phyloP scores from a whole-genome alignment of 441 rosid species.

The Aquilaria agallochum region DNA sequence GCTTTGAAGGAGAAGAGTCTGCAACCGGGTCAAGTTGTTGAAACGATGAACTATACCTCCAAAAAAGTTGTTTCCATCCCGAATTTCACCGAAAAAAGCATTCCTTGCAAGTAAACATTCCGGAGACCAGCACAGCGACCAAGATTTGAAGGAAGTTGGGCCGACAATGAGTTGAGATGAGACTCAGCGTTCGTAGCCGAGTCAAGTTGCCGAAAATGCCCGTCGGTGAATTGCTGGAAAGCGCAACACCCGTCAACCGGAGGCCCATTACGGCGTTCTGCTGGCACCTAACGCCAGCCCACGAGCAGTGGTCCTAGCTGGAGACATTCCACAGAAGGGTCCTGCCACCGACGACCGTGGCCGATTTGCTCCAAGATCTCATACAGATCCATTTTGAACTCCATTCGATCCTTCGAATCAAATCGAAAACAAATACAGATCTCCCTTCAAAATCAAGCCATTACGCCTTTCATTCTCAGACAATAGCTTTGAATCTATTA shows the following conservation, averaged over 20 bases:
- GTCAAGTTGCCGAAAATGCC: constrained; percentile 78
- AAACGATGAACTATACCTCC: constrained; percentile 58
- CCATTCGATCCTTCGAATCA: constrained; percentile 32
- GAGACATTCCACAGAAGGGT: constrained; percentile 70
- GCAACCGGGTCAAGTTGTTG: constrained; percentile 64
- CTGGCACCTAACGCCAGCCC: constrained; percentile 78
- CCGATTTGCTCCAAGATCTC: constrained; percentile 99
- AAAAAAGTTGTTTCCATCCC: constrained; percentile 52
- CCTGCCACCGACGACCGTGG: constrained; percentile 84
- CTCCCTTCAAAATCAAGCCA: constrained; percentile 1
- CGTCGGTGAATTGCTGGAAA: constrained; percentile 55
- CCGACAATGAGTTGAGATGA: constrained; percentile 68
- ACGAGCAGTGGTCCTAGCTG: constrained; percentile 51
- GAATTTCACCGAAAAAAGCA: constrained; percentile 72
- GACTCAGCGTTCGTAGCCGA: constrained; percentile 69
- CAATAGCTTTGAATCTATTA: background rate
- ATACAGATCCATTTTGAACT: constrained; percentile 95
- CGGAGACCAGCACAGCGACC: constrained; percentile 50
- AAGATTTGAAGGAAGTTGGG: constrained; percentile 75
- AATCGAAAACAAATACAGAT: background rate
- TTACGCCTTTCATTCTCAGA: background rate
- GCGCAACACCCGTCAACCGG: constrained; percentile 72
- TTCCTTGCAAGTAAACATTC: constrained; percentile 80
- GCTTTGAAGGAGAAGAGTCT: constrained; percentile 55
- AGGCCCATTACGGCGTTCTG: constrained; percentile 55